These are phyloP conservation scores for Russula olivacea DNA, from an alignment of 768 basidiomycete species.

Conservation along the genomic window DNA sequence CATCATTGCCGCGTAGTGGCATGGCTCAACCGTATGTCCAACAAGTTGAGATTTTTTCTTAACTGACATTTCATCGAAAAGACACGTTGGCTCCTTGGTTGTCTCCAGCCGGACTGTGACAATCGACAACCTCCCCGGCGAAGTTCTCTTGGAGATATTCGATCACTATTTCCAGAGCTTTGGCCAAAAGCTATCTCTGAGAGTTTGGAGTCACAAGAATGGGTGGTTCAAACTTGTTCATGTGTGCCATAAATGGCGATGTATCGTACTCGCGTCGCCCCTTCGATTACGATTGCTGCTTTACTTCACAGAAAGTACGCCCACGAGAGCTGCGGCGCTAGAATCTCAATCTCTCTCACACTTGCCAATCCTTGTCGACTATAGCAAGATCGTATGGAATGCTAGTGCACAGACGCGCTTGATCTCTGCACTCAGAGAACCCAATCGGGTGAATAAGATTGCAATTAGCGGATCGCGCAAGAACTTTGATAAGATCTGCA, in stretches of 20 bases:
- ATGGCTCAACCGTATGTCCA: too few relatives aligned
- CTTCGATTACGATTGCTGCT: neutral
- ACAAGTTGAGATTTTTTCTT: too few relatives aligned
- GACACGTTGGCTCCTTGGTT: too few relatives aligned
- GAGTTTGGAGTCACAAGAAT: neutral
- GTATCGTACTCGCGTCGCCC: neutral
- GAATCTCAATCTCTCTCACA: neutral
- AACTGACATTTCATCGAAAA: too few relatives aligned
- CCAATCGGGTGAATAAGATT: neutral
- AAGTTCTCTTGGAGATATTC: slow-evolving; percentile 1
- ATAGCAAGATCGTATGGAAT: too few relatives aligned
- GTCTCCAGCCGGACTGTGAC: neutral
- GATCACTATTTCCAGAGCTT: neutral
- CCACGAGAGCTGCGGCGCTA: neutral
- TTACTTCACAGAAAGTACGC: neutral
- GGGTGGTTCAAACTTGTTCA: slow-evolving; percentile 6
- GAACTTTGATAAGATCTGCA: neutral
- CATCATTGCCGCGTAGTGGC: too few relatives aligned
- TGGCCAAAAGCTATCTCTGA: neutral
- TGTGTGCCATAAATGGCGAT: neutral
- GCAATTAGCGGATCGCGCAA: neutral
- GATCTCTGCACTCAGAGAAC: neutral
- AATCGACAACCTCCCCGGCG: neutral
- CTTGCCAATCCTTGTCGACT: neutral
- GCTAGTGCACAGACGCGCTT: neutral